These are phyloP conservation scores for Cornus suecica DNA, from an alignment of 148 eudicot species.

Conservation along the genomic window DNA sequence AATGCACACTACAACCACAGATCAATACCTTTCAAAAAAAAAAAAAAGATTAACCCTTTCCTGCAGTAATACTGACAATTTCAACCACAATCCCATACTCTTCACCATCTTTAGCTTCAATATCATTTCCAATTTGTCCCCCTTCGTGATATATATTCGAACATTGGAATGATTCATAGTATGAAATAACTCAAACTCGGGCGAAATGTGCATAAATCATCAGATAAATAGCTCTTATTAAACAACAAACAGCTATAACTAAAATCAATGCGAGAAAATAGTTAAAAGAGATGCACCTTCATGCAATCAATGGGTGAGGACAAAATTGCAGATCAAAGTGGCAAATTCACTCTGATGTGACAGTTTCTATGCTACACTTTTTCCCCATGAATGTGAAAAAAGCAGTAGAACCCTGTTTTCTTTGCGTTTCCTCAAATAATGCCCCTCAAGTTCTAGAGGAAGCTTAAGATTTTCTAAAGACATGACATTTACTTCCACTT, in stretches of 20 bases:
- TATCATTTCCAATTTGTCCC: not conserved
- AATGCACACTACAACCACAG: too few species aligned
- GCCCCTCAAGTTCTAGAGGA: not conserved
- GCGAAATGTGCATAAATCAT: not conserved
- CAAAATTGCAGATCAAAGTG: not conserved
- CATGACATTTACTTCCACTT: not conserved
- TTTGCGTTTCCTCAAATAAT: not conserved
- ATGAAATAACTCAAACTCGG: not conserved
- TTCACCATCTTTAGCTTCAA: too few species aligned
- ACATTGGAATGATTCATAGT: not conserved
- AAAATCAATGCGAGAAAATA: not conserved
- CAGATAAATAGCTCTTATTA: not conserved
- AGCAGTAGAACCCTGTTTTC: not conserved
- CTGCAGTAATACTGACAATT: too few species aligned
- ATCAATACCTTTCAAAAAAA: too few species aligned
- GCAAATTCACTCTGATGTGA: not conserved
- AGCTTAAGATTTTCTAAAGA: not conserved
- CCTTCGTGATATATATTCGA: not conserved
- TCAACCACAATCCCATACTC: too few species aligned
- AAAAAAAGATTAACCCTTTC: too few species aligned
- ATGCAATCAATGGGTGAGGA: not conserved
- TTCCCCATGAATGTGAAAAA: not conserved
- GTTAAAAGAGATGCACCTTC: not conserved
- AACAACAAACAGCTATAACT: too few species aligned
- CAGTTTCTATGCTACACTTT: not conserved